These are phyloP conservation scores for Gastrodia elata DNA, from an alignment of 106 monocot genomes.

Conservation along the genomic window DNA sequence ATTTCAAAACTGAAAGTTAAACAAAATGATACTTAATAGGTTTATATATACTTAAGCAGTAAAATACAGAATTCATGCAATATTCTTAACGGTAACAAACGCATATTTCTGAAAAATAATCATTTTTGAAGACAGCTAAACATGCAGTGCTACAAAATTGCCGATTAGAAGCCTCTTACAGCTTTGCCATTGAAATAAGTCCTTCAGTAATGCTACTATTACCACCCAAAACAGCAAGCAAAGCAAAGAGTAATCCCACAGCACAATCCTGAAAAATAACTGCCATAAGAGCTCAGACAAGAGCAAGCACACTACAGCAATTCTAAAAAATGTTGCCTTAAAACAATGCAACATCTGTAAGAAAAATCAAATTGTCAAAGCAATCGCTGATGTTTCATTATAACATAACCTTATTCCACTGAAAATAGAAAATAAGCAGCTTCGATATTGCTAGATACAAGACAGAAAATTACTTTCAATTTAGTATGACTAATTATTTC, in stretches of 20 bases:
- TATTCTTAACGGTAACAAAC: neutral
- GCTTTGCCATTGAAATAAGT: constrained; percentile 80
- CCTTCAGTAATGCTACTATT: constrained; percentile 64
- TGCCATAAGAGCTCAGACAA: neutral
- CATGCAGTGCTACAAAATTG: neutral
- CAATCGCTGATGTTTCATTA: neutral
- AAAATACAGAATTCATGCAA: neutral
- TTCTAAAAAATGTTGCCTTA: neutral
- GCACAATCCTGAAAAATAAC: constrained; percentile 88
- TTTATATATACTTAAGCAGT: neutral
- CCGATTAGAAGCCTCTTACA: constrained; percentile 34
- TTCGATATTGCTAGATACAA: neutral
- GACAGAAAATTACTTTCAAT: neutral
- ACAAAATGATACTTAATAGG: neutral
- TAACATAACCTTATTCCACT: neutral
- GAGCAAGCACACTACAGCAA: neutral
- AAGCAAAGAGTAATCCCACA: constrained; percentile 91
- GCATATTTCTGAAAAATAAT: neutral
- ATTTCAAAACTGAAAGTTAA: neutral
- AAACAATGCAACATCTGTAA: neutral
- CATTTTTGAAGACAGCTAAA: neutral
- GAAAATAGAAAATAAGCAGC: neutral
- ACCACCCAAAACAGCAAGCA: constrained; percentile 91
- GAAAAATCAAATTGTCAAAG: neutral
- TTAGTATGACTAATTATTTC: no score